phyloP scores from a whole-genome alignment of 257 asterid species.

The Cynanchum wilfordii region DNA sequence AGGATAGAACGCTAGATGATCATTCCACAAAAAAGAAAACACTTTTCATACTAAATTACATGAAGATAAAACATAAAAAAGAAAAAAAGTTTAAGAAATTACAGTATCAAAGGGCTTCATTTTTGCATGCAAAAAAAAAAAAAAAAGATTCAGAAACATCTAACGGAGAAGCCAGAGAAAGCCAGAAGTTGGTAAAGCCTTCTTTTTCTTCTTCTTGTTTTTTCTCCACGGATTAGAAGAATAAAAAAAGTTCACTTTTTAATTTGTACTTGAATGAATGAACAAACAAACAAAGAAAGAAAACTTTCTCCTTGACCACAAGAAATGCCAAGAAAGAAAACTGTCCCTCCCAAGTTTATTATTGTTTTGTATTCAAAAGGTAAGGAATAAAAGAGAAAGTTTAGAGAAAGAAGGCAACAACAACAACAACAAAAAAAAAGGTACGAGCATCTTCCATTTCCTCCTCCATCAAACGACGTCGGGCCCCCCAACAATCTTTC shows the following conservation, averaged over 20 bases:
- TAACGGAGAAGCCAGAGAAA: neutral
- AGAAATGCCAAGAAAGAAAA: slow-evolving; percentile 22
- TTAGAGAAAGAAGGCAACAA: slow-evolving; percentile 36
- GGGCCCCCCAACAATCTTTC: slow-evolving; percentile 12
- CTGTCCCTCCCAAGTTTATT: neutral
- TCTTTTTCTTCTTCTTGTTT: neutral
- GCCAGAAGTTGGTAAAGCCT: neutral
- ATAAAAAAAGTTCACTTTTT: slow-evolving; percentile 17
- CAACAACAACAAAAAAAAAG: slow-evolving; percentile 9
- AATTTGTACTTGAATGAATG: slow-evolving; percentile 1
- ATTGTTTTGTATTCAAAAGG: slow-evolving; percentile 19
- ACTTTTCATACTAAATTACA: neutral
- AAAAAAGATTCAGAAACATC: slow-evolving; percentile 10
- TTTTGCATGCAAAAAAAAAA: slow-evolving; percentile 18
- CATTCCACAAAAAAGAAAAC: neutral
- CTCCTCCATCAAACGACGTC: slow-evolving; percentile 28
- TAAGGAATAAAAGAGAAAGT: slow-evolving; percentile 42
- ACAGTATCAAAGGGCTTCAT: slow-evolving; percentile 23
- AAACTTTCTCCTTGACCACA: slow-evolving; percentile 9
- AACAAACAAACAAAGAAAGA: neutral
- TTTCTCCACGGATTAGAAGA: neutral
- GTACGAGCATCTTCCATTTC: slow-evolving; percentile 11
- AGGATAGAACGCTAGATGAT: neutral
- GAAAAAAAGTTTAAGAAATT: slow-evolving; percentile 1
- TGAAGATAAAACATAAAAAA: neutral